Evolutionary conservation across 345 rosid species (phyloP), one percentile per base, ranked within the genome.

Genomic region (Microthlaspi erraticum): DNA sequence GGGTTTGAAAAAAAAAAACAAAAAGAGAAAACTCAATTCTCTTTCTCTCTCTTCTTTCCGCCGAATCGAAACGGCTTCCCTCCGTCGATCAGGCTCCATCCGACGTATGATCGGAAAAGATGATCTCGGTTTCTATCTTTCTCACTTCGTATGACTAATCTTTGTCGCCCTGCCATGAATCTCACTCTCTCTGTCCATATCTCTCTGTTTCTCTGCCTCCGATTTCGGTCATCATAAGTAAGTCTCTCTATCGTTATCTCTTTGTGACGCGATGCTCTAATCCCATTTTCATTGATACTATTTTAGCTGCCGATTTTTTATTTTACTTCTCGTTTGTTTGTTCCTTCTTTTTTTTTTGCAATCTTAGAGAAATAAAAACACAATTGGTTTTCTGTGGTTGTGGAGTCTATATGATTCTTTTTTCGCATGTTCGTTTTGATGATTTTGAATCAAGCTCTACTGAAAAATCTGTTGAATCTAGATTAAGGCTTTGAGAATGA

Each of bases 181-280:
- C n/a, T n/a, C n/a, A n/a, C n/a, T n/a, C n/a, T n/a, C n/a, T n/a
- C n/a, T n/a, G n/a, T n/a, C n/a, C n/a, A n/a, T n/a, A n/a, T n/a
- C n/a, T n/a, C n/a, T n/a, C n/a, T n/a, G n/a, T n/a, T n/a, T n/a
- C n/a, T n/a, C n/a, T n/a, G n/a, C n/a, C n/a, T n/a, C n/a, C n/a
- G n/a, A n/a, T n/a, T n/a, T n/a, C n/a, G n/a, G n/a, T 59, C 33
- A 36, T 42, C 61, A 32, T 5, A 18, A 50, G 76, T 62, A 54
- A 68, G 69, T 45, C 63, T 7, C 33, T 13, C 33, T 13, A 3
- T 75, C 59, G 14, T 19, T 50, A 56, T 37, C 58, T 53, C 49
- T 53, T 60, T 11, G 2, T 5, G 31, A 0, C 2, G 49, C n/a
- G n/a, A 60, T 59, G 10, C 8, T 67, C 29, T 16, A 13, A 3